phyloP scores from a whole-genome alignment of 176 grass and related monocot genomes.

The Triticum timopheevii region DNA sequence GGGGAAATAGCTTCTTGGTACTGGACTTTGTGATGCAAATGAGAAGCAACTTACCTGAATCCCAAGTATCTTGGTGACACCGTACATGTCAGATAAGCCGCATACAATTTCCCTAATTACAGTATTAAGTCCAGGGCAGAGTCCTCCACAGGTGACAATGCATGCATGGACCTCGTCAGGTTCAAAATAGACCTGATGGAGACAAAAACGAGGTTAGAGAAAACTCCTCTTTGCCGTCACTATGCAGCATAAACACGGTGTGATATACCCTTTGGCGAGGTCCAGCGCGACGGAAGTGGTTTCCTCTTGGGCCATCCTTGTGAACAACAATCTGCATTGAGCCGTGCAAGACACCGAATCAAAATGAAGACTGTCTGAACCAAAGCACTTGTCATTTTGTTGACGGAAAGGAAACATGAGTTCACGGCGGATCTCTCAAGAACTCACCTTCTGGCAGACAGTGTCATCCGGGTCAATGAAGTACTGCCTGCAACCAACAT shows the following conservation, averaged over 20 bases:
- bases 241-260: background rate
- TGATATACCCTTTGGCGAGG: constrained; percentile 75
- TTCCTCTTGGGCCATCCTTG: constrained; percentile 74
- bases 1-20: background rate
- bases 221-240: background rate
- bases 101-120: constrained; percentile 99
- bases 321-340: constrained; percentile 79
- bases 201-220: constrained; percentile 5
- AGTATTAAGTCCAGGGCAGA: constrained; percentile 98
- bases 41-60: constrained; percentile 55
- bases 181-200: constrained; percentile 77
- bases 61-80: constrained; percentile 77
- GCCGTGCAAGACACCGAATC: background rate
- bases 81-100: constrained; percentile 90
- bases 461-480: constrained; percentile 83
- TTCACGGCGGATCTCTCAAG: background rate
- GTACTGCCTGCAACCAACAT: constrained; percentile 64
- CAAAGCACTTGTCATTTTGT: background rate
- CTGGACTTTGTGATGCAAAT: background rate
- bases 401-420: background rate
- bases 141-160: constrained; percentile 96
- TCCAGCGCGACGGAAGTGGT: constrained; percentile 83
- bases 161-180: constrained; percentile 90
- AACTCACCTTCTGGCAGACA: constrained; percentile 85
- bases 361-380: background rate